A percentile compares a stretch with the other conserved stretches of the same genome.
phyloP scores from a whole-genome alignment of 345 rosid genomes.

The Raphanus raphanistrum region DNA sequence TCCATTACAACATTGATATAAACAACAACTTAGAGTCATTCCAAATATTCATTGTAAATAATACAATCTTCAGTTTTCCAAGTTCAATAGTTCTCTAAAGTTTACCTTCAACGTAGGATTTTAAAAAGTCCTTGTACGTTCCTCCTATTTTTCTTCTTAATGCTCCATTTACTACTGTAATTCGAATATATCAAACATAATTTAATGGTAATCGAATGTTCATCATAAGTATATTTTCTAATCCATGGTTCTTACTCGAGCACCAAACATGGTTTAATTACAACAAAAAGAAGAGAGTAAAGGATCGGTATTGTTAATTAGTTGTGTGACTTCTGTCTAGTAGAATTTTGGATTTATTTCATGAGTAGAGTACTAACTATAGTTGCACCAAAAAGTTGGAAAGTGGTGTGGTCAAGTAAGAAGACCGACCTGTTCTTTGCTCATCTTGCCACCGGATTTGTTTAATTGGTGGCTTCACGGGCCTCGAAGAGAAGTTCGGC shows the following conservation, averaged over 20 bases:
- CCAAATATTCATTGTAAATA: not conserved
- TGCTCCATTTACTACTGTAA: slow-evolving; percentile 72
- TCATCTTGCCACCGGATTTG: slow-evolving; percentile 63
- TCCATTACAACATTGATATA: slow-evolving; percentile 48
- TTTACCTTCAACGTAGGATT: slow-evolving; percentile 70
- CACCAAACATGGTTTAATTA: not conserved
- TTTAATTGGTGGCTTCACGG: slow-evolving; percentile 51
- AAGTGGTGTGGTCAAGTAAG: not conserved
- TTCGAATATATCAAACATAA: not conserved
- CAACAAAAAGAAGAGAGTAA: not conserved
- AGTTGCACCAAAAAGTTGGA: not conserved
- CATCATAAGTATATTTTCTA: not conserved
- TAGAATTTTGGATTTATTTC: not conserved
- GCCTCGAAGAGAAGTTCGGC: slow-evolving; percentile 83
- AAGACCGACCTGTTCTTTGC: slow-evolving; percentile 58
- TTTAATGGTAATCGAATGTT: not conserved
- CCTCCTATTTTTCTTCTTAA: slow-evolving; percentile 92
- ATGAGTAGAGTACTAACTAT: too few relatives aligned
- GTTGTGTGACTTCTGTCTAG: not conserved
- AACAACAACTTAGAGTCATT: not conserved
- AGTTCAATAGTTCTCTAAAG: not conserved
- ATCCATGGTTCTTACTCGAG: not conserved
- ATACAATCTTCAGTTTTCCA: not conserved
- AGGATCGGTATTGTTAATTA: not conserved
- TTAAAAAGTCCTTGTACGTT: slow-evolving; percentile 88